Conservation (phyloP, 768 basidiomycete genomes). For the Serendipita indica region DNA sequence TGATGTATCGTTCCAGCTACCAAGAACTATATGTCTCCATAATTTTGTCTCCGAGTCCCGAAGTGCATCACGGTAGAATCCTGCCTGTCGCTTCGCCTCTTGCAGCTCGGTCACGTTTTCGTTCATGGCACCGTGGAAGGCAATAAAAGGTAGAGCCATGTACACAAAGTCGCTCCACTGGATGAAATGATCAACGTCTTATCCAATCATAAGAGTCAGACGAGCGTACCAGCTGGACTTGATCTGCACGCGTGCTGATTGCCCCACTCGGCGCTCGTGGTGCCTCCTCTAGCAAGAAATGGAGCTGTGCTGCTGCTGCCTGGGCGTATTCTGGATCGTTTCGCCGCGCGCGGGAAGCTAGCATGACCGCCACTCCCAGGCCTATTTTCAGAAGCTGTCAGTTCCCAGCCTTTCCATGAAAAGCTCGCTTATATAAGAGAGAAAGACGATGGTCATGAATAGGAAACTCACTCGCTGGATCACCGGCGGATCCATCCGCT, state of each 20-base stretch:
- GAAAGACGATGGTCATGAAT: too few relatives aligned
- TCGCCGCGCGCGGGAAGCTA: constrained; percentile 13
- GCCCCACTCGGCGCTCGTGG: constrained; percentile 23
- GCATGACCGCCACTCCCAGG: constrained; percentile 14
- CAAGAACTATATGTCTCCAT: neutral
- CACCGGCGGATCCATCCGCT: constrained; percentile 19
- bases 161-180: constrained; percentile 26
- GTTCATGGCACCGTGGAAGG: constrained; percentile 27
- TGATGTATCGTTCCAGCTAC: neutral
- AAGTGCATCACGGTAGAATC: constrained; percentile 27
- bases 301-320: constrained; percentile 17
- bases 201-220: neutral
- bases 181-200: neutral
- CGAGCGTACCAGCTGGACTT: constrained; percentile 21
- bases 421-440: too few relatives aligned
- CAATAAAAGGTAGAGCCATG: constrained; percentile 33
- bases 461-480: constrained; percentile 22
- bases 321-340: constrained; percentile 12
- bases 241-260: constrained; percentile 26
- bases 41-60: neutral
- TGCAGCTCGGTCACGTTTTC: constrained; percentile 26
- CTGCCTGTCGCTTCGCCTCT: constrained; percentile 28
- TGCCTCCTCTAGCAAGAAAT: constrained; percentile 18
- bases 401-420: too few relatives aligned
- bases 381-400: too few relatives aligned